Evolutionary conservation across 805 yeast species (phyloP), one percentile per base, ranked within the genome.

Genomic region (Candida succiphila): DNA sequence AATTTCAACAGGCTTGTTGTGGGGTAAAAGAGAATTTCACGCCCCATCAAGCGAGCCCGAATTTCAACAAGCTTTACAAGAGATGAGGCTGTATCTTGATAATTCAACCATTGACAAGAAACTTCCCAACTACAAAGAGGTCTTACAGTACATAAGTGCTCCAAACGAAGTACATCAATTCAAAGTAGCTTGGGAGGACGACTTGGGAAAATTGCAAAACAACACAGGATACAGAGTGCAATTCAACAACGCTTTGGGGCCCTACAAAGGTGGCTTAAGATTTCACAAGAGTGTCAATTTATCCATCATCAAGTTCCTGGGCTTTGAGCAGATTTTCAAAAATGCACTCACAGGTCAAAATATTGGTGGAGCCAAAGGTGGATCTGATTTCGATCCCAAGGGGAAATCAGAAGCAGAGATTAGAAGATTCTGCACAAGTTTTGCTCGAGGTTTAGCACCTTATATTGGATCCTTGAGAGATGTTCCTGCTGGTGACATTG

Each of bases 281-380:
- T 82, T 89, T 77, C 97, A 89, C 71, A 96, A 96, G 53, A 69
- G 94, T 36, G 98, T 89, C 50, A 92, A 88, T 67, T 72, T 89
- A 53, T 86, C 96, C 37, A 85, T 89, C 61, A 75, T 89, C 60
- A 89, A 89, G 71, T 89, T 89, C 67, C 73, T 89, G 56, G 98
- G 97, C 52, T 89, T 85, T 63, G 98, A 89, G 72, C 98, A 89
- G 69, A 86, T 87, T 62, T 92, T 89, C 77, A 89, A 89, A 76
- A 89, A 89, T 60, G 97, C 98, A 33, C 72, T 89, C 54, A 89
- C 98, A 51, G 97, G 97, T 54, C 75, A 88, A 52, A 75, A 79
- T 75, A 88, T 89, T 81, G 98, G 98, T 61, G 98, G 98, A 70
- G 98, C 95, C 67, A 89, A 89, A 64, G 98, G 98, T 75, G 98